Percentiles rank a stretch among this genome's conserved stretches.
These are phyloP conservation scores for Claviceps citrina DNA, from an alignment of 2,329 filamentous ascomycete species.

Conservation along the genomic window DNA sequence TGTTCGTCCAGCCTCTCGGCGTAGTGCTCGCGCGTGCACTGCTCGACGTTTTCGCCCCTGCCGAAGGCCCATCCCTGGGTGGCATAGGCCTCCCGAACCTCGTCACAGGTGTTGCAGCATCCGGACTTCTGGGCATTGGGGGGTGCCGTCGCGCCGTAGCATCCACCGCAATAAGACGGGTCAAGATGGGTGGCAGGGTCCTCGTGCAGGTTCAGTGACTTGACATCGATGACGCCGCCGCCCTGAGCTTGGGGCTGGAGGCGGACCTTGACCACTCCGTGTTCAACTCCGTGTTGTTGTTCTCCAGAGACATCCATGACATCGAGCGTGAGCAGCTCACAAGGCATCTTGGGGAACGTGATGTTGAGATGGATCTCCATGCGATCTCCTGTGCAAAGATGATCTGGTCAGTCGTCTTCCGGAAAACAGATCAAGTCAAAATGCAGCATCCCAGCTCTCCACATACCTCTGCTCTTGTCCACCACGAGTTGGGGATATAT, in stretches of 20 bases:
- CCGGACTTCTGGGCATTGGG: conserved; percentile 58
- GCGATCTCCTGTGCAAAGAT: conserved; percentile 53
- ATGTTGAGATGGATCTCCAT: conserved; percentile 99
- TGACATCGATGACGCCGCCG: conserved; percentile 57
- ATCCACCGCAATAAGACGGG: conserved; percentile 82
- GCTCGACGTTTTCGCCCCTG: conserved; percentile 79
- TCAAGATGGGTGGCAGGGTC: conserved; percentile 64
- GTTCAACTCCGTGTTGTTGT: conserved; percentile 84
- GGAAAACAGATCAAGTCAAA: too few relatives aligned
- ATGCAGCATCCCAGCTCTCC: too few relatives aligned
- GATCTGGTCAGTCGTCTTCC: conserved; percentile 12
- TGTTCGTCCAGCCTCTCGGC: conserved; percentile 75
- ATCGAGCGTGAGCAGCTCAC: conserved; percentile 88
- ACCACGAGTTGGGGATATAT: conserved; percentile 89
- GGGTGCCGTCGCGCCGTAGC: conserved; percentile 73
- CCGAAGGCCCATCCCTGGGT: conserved; percentile 87
- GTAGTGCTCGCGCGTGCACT: conserved; percentile 92
- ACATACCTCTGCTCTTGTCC: conserved; percentile 80
- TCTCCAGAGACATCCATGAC: conserved; percentile 99
- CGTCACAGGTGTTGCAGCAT: conserved; percentile 94
- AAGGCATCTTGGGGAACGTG: conserved; percentile 84
- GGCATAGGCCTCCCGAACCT: conserved; percentile 90
- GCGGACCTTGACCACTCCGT: conserved; percentile 84
- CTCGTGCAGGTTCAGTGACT: conserved; percentile 49
- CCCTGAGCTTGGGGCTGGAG: conserved; percentile 59